A percentile compares a stretch with the other conserved stretches of the same genome.
Conservation (phyloP, 2,329 filamentous ascomycete genomes). For the Scleromitrula shiraiana region DNA sequence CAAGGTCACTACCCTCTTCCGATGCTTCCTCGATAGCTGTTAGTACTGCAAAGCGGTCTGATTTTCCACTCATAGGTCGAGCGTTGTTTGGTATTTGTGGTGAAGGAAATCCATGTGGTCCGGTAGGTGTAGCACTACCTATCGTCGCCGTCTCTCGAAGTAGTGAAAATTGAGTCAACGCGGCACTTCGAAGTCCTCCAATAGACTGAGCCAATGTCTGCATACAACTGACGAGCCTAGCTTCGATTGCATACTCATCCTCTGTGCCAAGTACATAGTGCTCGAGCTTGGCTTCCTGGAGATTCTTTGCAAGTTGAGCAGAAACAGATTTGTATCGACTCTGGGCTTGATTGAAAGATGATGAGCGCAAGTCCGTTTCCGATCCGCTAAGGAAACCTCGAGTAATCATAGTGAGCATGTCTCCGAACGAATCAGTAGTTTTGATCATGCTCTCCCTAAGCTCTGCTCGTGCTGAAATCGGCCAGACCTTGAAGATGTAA, state of each 20-base stretch:
- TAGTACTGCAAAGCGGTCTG: conserved; percentile 40
- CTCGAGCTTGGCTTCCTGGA: conserved; percentile 82
- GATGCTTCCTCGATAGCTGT: conserved; percentile 56
- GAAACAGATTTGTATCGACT: conserved; percentile 60
- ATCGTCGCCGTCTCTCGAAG: conserved; percentile 50
- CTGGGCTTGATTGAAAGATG: conserved; percentile 55
- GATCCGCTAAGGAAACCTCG: conserved; percentile 75
- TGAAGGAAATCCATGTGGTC: conserved; percentile 1
- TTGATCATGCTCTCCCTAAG: conserved; percentile 67
- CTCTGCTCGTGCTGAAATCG: conserved; percentile 65
- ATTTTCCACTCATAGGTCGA: conserved; percentile 33
- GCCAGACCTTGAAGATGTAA: conserved; percentile 35
- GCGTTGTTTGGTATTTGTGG: background rate
- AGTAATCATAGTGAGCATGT: conserved; percentile 75
- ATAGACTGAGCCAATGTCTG: conserved; percentile 82
- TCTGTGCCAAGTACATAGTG: conserved; percentile 78
- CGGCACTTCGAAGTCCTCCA: conserved; percentile 82
- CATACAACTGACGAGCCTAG: conserved; percentile 72
- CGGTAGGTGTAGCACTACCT: conserved; percentile 14
- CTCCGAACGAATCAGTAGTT: conserved; percentile 66
- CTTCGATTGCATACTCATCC: conserved; percentile 69
- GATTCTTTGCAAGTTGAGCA: conserved; percentile 62
- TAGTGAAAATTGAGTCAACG: conserved; percentile 79
- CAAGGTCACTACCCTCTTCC: conserved; percentile 46
- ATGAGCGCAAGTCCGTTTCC: conserved; percentile 65